Conservation (phyloP, 2,329 filamentous ascomycete genomes). For the Colletotrichum gloeosporioides region DNA sequence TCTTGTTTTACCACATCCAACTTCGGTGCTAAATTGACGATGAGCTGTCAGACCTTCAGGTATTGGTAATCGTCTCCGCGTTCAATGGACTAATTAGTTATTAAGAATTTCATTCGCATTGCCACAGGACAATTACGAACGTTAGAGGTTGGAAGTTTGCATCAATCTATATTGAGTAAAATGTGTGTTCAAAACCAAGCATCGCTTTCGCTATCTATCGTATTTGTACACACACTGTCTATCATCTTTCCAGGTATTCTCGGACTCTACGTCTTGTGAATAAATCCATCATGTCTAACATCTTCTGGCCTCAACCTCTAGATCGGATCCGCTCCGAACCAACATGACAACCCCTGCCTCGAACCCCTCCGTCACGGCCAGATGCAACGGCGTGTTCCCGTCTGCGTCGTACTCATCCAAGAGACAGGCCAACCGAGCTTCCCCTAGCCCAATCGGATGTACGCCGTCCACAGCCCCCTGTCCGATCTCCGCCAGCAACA, state of each 20-base stretch:
- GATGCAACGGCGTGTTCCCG: not conserved
- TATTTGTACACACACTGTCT: not conserved
- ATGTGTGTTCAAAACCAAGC: not conserved
- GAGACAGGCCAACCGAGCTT: not conserved
- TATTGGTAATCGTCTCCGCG: no score
- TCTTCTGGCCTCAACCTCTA: not conserved
- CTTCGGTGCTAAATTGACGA: no score
- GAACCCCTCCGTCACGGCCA: not conserved
- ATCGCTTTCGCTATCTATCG: not conserved
- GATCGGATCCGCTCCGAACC: not conserved
- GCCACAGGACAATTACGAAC: no score
- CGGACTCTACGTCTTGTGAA: accelerated
- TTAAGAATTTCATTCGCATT: no score
- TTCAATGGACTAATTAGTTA: no score
- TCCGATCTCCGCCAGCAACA: not conserved
- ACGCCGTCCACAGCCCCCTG: not conserved
- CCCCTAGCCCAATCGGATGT: not conserved
- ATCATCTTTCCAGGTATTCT: not conserved
- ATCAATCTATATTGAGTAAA: no score
- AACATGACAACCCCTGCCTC: not conserved
- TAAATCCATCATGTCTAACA: not conserved
- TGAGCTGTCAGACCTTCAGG: no score
- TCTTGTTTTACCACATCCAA: no score
- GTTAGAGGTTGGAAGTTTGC: no score
- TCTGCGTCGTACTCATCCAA: not conserved